A percentile compares a stretch with the other conserved stretches of the same genome.
Evolutionary conservation across 208 protist species (phyloP).

Genomic region (Dictyostelium gargantuum): DNA sequence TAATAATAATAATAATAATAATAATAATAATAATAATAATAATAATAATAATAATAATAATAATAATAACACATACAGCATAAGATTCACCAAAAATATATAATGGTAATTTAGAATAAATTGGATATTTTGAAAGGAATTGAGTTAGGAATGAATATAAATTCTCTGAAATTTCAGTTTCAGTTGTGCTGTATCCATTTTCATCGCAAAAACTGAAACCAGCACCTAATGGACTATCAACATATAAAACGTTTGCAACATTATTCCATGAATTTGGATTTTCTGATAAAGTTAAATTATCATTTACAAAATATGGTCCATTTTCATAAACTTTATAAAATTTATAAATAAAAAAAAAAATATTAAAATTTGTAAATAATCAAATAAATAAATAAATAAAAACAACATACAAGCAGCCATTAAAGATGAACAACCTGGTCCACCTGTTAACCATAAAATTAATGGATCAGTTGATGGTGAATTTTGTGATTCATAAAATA

Average conservation of each 20-base stretch:
- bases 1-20: too few species aligned
- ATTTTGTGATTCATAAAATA: conserved; percentile 77
- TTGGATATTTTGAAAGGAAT: conserved; percentile 53
- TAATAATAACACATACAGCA: background rate
- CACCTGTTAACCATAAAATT: conserved; percentile 81
- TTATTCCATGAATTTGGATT: conserved; percentile 80
- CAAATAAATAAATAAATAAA: too few species aligned
- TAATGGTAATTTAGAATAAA: conserved; percentile 28
- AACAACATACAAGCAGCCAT: conserved; percentile 65
- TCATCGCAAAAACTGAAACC: conserved; percentile 67
- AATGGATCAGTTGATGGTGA: conserved; percentile 75
- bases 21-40: too few species aligned
- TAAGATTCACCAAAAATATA: background rate
- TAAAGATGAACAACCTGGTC: conserved; percentile 50
- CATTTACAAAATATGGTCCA: conserved; percentile 69
- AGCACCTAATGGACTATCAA: conserved; percentile 79
- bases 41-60: too few species aligned
- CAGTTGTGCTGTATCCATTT: background rate
- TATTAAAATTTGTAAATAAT: background rate
- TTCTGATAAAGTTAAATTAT: background rate
- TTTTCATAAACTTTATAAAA: conserved; percentile 70
- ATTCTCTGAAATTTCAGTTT: background rate
- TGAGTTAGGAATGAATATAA: conserved; percentile 76
- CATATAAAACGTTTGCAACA: conserved; percentile 75
- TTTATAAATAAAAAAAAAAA: background rate